These are phyloP conservation scores for Blastocystis sp. DNA, from an alignment of 352 stramenopile genomes.

Conservation along the genomic window DNA sequence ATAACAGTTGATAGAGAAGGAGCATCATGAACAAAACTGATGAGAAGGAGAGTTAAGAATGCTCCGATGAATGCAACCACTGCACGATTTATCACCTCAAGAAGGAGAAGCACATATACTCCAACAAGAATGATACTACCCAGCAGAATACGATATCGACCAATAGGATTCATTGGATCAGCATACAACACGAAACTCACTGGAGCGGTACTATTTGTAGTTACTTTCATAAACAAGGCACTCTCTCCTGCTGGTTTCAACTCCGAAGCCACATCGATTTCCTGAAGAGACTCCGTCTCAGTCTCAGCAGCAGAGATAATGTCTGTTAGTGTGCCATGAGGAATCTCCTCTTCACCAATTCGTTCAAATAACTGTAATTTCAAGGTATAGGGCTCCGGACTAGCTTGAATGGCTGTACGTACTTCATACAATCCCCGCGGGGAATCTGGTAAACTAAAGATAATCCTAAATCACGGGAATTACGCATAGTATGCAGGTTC, in stretches of 20 bases:
- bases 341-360: not conserved
- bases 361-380: not conserved
- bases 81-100: constrained; percentile 69
- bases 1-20: constrained; percentile 65
- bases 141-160: constrained; percentile 59
- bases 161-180: constrained; percentile 39
- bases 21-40: constrained; percentile 66
- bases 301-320: not conserved
- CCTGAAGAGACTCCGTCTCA: constrained; percentile 10
- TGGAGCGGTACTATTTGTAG: constrained; percentile 14
- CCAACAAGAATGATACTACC: constrained; percentile 66
- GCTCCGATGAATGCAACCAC: constrained; percentile 68
- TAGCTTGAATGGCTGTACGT: not conserved
- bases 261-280: constrained; percentile 12
- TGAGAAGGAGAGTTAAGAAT: constrained; percentile 68
- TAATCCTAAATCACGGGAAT: not conserved
- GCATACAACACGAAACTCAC: constrained; percentile 59
- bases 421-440: constrained; percentile 56
- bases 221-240: constrained; percentile 18
- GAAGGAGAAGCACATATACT: constrained; percentile 68
- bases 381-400: not conserved
- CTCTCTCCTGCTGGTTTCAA: not conserved
- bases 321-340: not conserved
- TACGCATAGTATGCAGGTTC: not conserved
- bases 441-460: not conserved